Evolutionary conservation across 108 stramenopile genomes (phyloP), one percentile per base, ranked within the genome.

Genomic region (Fistulifera solaris): DNA sequence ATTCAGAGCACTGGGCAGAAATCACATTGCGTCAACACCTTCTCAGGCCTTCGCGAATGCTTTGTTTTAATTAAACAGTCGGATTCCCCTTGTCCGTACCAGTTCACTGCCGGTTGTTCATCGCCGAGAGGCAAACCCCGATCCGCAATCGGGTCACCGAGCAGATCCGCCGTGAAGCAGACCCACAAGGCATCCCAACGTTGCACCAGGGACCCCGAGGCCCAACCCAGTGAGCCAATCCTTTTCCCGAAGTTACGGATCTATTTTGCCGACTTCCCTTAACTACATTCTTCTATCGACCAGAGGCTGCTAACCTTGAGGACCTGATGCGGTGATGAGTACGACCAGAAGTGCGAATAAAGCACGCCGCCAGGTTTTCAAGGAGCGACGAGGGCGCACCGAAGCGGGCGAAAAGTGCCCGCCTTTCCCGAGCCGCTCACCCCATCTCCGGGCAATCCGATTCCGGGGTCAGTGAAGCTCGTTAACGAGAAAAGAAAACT

Each of bases 271-370:
- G 74, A 80, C 74, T 80, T 73, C 74, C 71, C 75, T 85, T 88
- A 90, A 83, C 88, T 94, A 94, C 87, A 85, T 94, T 94, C 77
- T 83, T 89, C 93, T 94, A 94, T 94, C 83, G 83, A 90, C 93
- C 80, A 84, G 84, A 90, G 84, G 82, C 84, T 90, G 77, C 82
- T 75, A 78, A 86, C 83, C 89, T 87, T 87, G 94, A 89, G 84
- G 87, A 95, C 90, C 94, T 95, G 94, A 88, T 85, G 94, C 90
- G 94, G 94, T 95, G 87, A 95, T 91, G 80, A 81, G 87, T 85
- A 89, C 82, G 82, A 67, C 78, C 81, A 76, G 83, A 70, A 72
- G 21, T 45, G 82, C 67, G 72, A 85, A 88, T 86, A 87, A 85
- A 65, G 70, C 84, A 80, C 77, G 75, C 85, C 71, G 65, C 73